Conservation (phyloP, 148 eudicot species). For the Nepenthes gracilis region DNA sequence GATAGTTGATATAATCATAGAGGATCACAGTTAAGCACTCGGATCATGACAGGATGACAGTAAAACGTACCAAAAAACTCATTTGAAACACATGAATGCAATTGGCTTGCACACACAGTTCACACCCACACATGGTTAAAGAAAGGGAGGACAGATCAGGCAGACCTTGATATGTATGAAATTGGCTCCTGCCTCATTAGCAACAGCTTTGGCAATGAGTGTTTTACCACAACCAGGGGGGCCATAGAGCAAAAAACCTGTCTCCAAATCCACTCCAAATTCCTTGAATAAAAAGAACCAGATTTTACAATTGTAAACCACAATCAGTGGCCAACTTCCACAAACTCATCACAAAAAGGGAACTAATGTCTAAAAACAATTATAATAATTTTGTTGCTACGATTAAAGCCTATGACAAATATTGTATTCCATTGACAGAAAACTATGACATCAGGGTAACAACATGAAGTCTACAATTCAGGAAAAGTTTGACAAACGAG, state of each 20-base stretch:
- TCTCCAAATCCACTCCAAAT: slow-evolving; percentile 30
- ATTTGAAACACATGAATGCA: background rate
- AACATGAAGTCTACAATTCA: too few relatives aligned
- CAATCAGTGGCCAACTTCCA: too few relatives aligned
- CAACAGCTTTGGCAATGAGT: slow-evolving; percentile 77
- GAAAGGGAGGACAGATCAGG: background rate
- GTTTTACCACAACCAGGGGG: slow-evolving; percentile 90
- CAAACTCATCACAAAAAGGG: too few relatives aligned
- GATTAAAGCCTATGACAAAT: too few relatives aligned
- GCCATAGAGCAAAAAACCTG: slow-evolving; percentile 71
- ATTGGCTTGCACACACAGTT: background rate
- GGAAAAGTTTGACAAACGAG: too few relatives aligned
- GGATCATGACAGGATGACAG: background rate
- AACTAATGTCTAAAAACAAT: too few relatives aligned
- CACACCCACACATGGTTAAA: background rate
- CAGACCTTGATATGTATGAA: slow-evolving; percentile 70
- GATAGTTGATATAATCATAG: background rate
- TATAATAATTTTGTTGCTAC: too few relatives aligned
- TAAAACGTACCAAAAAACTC: background rate
- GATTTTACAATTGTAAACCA: background rate
- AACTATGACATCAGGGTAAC: too few relatives aligned
- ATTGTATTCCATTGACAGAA: too few relatives aligned
- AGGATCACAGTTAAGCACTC: background rate
- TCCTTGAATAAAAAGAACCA: slow-evolving; percentile 18
- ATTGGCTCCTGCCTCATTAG: slow-evolving; percentile 67